Percentiles rank a stretch among this genome's conserved stretches.
phyloP scores from a whole-genome alignment of 805 yeast genomes.

The fission yeast (Schizosaccharomyces pombe) region DNA sequence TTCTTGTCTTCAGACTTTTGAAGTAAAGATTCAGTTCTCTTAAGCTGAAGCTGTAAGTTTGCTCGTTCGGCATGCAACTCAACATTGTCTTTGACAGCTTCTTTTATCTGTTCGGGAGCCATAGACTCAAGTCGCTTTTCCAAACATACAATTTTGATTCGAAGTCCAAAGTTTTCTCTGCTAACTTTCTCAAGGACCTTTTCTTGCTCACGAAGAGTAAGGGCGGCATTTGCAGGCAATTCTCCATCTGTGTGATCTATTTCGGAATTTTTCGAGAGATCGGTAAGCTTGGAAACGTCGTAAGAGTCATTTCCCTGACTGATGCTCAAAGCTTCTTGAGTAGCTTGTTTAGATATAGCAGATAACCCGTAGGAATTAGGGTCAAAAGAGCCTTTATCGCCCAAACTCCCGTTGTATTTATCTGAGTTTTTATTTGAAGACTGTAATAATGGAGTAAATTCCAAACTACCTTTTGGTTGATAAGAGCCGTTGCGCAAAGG shows the following conservation, averaged over 20 bases:
- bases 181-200: not conserved
- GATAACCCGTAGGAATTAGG: not conserved
- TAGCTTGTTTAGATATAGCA: not conserved
- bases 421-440: too few relatives aligned
- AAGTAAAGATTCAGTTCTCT: not conserved
- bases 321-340: not conserved
- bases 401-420: not conserved
- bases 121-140: not conserved
- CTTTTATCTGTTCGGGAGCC: not conserved
- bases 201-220: not conserved
- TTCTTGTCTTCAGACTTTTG: not conserved
- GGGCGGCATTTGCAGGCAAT: not conserved
- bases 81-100: conserved; percentile 1
- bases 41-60: not conserved
- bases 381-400: not conserved
- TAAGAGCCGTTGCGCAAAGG: too few relatives aligned
- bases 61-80: not conserved
- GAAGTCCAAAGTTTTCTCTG: not conserved
- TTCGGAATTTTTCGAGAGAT: not conserved
- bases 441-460: too few relatives aligned
- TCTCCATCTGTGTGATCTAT: not conserved
- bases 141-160: not conserved
- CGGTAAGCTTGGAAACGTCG: not conserved
- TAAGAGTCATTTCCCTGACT: not conserved
- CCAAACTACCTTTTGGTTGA: too few relatives aligned